Evolutionary conservation across 2,329 filamentous ascomycete genomes (phyloP).

Genomic region (Clonostachys byssicola): DNA sequence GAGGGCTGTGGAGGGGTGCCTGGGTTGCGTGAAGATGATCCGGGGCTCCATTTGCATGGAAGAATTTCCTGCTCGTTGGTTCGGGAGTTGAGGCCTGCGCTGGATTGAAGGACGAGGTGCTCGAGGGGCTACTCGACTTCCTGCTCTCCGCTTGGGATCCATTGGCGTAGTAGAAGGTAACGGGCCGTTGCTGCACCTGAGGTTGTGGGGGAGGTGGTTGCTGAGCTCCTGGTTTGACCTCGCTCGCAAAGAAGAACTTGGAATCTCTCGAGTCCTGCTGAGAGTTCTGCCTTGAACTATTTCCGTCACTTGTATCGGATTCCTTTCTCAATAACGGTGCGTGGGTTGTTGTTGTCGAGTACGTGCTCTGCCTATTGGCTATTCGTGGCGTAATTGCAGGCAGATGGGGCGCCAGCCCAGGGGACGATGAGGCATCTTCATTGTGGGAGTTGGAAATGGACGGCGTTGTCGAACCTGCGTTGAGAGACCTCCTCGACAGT

Average conservation of each 20-base stretch:
- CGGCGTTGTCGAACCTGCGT: not conserved
- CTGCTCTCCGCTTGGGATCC: slow-evolving; percentile 30
- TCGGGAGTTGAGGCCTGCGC: slow-evolving; percentile 28
- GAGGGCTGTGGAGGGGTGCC: slow-evolving; percentile 28
- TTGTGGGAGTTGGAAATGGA: slow-evolving; percentile 2
- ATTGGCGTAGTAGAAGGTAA: slow-evolving; percentile 56
- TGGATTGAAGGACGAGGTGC: slow-evolving; percentile 22
- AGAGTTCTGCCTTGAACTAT: slow-evolving; percentile 14
- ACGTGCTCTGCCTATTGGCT: slow-evolving; percentile 58
- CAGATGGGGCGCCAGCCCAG: slow-evolving; percentile 41
- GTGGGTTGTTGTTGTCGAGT: no score
- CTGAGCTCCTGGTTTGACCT: slow-evolving; percentile 44
- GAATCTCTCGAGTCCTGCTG: slow-evolving; percentile 18
- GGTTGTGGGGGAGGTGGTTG: slow-evolving; percentile 15
- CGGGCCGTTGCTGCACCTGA: slow-evolving; percentile 36
- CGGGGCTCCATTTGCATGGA: slow-evolving; percentile 67
- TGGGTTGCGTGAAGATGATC: slow-evolving; percentile 20
- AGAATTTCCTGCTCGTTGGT: slow-evolving; percentile 58
- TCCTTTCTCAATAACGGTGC: no score
- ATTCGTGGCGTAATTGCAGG: slow-evolving; percentile 78
- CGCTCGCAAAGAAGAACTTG: slow-evolving; percentile 92
- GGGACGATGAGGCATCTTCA: slow-evolving; percentile 4
- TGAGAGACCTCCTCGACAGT: not conserved
- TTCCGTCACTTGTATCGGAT: slow-evolving; percentile 14
- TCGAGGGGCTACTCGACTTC: slow-evolving; percentile 22